Base-by-base conservation (phyloP, 148 eudicot species). In the Cornus controversa region DNA sequence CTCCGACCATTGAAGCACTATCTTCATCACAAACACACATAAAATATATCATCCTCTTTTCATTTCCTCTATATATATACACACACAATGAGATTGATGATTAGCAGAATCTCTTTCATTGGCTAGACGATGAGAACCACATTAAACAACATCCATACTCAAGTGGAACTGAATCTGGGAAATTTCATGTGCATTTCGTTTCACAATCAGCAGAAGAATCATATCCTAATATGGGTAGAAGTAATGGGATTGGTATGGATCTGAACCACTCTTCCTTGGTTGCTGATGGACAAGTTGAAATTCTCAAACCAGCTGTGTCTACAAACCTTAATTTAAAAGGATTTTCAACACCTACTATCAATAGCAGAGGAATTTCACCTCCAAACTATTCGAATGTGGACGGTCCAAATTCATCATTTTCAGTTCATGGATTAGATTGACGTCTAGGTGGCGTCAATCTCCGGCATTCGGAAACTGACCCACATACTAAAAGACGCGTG, bases 351-450 rank as follows among this genome's bases (percentile, higher is more conserved):
- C 82, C 80, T 57, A 63, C 67, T 75, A 64, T 75, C 40, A 77
- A 67, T 69, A 72, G 89, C 70, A 84, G 88, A 73, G 85, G 86
- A 50, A 85, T 83, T 40, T 90, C 91, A 34, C 89, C 91, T 66
- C 84, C 93, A 28, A 83, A 83, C 67, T 93, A 89, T 77, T 90
- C 82, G 40, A 86, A 83, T 79, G 77, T 90, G 28, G 92, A 88
- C 75, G 89, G 94, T 82, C 96, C 92, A 47, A 90, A 90, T 86
- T 88, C 97, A 69, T 85, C 93, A 22, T 87, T 90, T 87, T 86
- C 91, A 47, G 82, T 80, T 77, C 86, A 91, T 70, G 87, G 91
- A 26, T 80, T 89, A 34, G n/a, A n/a, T n/a, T n/a, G n/a, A n/a
- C n/a, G n/a, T n/a, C n/a, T n/a, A n/a, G n/a, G n/a, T n/a, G n/a